Evolutionary conservation across 78 protist species (phyloP).

Genomic region (Dictyostelium discoideum): dicty_2.7 NC_007089.4:4058001-4058500

Average conservation of each 20-base stretch:
- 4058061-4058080: background rate
- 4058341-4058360: slow-evolving; percentile 7
- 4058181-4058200: slow-evolving; percentile 35
- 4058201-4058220: slow-evolving; percentile 9
- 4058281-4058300: slow-evolving; percentile 95
- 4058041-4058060: slow-evolving; percentile 6
- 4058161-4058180: slow-evolving; percentile 16
- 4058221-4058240: slow-evolving; percentile 68
- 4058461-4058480: background rate
- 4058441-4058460: slow-evolving; percentile 18
- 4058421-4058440: slow-evolving; percentile 38
- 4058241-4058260: slow-evolving; percentile 93
- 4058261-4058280: slow-evolving; percentile 83
- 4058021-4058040: slow-evolving; percentile 62
- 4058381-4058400: slow-evolving; percentile 46
- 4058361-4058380: slow-evolving; percentile 53
- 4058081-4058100: background rate
- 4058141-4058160: background rate
- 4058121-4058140: background rate
- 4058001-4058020: slow-evolving; percentile 66
- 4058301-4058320: slow-evolving; percentile 93
- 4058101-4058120: background rate
- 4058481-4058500: background rate
- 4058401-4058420: slow-evolving; percentile 63
- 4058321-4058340: slow-evolving; percentile 32